Evolutionary conservation across 148 eudicot species (phyloP).

Genomic region (Vaccinium myrtillus): DNA sequence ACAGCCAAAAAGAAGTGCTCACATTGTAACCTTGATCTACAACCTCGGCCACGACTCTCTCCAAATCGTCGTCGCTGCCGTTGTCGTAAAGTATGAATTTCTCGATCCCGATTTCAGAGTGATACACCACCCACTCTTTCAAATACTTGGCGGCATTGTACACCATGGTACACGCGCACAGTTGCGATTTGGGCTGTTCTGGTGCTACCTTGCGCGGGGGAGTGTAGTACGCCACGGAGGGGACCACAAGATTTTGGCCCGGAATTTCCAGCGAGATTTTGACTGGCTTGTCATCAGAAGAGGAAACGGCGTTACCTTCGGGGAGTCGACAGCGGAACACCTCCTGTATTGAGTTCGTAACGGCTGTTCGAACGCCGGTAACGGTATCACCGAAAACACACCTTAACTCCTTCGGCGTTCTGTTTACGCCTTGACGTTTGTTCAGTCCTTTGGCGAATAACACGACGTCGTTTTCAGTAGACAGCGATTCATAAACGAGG

Average conservation of each 20-base stretch:
- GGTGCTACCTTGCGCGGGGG: constrained; percentile 32
- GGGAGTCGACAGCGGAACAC: constrained; percentile 69
- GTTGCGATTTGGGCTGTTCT: constrained; percentile 20
- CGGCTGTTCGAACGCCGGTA: constrained; percentile 43
- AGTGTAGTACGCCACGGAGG: constrained; percentile 47
- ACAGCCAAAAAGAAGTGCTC: constrained; percentile 48
- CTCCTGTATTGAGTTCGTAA: constrained; percentile 51
- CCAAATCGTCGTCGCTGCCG: constrained; percentile 58
- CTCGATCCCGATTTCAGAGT: constrained; percentile 56
- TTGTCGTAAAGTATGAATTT: constrained; percentile 65
- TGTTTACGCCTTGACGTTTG: constrained; percentile 48
- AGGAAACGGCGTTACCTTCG: neutral
- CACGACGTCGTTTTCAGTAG: constrained; percentile 55
- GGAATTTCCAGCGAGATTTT: constrained; percentile 42
- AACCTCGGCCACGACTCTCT: constrained; percentile 30
- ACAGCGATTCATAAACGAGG: constrained; percentile 46
- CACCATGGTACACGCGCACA: constrained; percentile 83
- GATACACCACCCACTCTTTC: constrained; percentile 69
- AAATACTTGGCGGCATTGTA: constrained; percentile 54
- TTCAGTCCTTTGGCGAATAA: constrained; percentile 63
- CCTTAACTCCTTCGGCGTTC: constrained; percentile 39
- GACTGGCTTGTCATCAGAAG: constrained; percentile 3
- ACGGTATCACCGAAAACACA: constrained; percentile 39
- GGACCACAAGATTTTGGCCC: constrained; percentile 31
- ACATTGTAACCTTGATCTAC: constrained; percentile 45